phyloP scores from a whole-genome alignment of 805 yeast genomes.

The Monosporozyma servazzii region DNA sequence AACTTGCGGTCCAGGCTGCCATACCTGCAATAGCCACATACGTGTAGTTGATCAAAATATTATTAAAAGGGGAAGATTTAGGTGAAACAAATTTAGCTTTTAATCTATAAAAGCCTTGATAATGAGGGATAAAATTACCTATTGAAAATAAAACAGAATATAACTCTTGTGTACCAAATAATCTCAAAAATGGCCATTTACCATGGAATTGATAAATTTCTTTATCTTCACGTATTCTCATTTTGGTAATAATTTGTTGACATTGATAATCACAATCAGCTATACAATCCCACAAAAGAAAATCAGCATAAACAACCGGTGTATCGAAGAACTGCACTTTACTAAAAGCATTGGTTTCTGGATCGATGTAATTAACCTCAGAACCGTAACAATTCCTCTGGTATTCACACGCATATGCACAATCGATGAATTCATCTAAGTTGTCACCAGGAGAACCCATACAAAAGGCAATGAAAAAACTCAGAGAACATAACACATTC shows the following conservation, averaged over 20 bases:
- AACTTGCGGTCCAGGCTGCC: slow-evolving; percentile 81
- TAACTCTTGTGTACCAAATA: slow-evolving; percentile 77
- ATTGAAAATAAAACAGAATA: slow-evolving; percentile 74
- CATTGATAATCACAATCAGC: slow-evolving; percentile 90
- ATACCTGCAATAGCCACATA: slow-evolving; percentile 53
- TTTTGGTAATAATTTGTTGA: slow-evolving; percentile 62
- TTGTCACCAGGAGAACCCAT: slow-evolving; percentile 54
- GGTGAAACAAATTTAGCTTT: slow-evolving; percentile 8
- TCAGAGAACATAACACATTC: neutral
- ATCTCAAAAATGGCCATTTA: slow-evolving; percentile 87
- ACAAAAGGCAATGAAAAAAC: neutral
- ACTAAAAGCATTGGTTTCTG: slow-evolving; percentile 22
- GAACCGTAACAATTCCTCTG: slow-evolving; percentile 17
- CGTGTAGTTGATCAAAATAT: slow-evolving; percentile 14
- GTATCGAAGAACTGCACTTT: slow-evolving; percentile 15
- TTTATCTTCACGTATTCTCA: slow-evolving; percentile 39
- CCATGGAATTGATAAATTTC: slow-evolving; percentile 85
- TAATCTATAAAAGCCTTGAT: slow-evolving; percentile 34
- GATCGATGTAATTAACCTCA: slow-evolving; percentile 13
- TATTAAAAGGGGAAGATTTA: neutral
- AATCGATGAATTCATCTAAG: slow-evolving; percentile 45
- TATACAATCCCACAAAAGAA: slow-evolving; percentile 64
- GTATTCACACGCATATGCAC: slow-evolving; percentile 43
- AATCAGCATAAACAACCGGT: slow-evolving; percentile 31
- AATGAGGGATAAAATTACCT: slow-evolving; percentile 60